Conservation (phyloP, 2,329 filamentous ascomycete genomes). For the Pyrenophora seminiperda region DNA sequence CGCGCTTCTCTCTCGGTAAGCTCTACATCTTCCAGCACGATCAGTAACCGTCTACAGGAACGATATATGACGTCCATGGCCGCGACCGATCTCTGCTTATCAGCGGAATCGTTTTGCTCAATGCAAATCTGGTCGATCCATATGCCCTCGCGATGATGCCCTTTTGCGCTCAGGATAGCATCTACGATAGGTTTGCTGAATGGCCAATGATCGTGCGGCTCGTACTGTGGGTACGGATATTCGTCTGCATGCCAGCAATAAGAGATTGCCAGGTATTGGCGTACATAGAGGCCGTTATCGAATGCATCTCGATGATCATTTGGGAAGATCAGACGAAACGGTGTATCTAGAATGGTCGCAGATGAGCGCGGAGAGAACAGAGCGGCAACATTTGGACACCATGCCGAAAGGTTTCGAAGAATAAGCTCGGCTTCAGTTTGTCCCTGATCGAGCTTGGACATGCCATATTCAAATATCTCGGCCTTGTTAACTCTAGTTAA, state of each 20-base stretch:
- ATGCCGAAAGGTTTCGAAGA: conserved; percentile 12
- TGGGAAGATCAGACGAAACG: conserved; percentile 24
- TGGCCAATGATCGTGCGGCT: conserved; percentile 19
- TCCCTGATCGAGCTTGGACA: conserved; percentile 7
- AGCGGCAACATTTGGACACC: conserved; percentile 9
- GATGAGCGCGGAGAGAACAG: conserved; percentile 13
- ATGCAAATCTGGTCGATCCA: conserved; percentile 31
- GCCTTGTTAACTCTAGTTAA: conserved; percentile 16
- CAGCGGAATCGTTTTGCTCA: conserved; percentile 7
- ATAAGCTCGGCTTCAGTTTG: conserved; percentile 7
- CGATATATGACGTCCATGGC: conserved; percentile 29
- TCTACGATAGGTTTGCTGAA: conserved; percentile 23
- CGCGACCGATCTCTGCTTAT: conserved; percentile 21
- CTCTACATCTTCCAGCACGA: conserved; percentile 22
- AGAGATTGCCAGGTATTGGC: conserved; percentile 24
- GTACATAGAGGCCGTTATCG: conserved; percentile 16
- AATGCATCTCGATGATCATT: conserved; percentile 7
- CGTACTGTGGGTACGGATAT: conserved; percentile 10
- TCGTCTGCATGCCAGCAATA: conserved; percentile 24
- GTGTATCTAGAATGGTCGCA: conserved; percentile 15
- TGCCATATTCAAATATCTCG: conserved; percentile 15
- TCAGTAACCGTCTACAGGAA: conserved; percentile 17
- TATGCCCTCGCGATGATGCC: conserved; percentile 19
- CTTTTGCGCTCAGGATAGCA: conserved; percentile 21
- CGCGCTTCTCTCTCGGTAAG: conserved; percentile 11